Conservation (phyloP, 2,329 filamentous ascomycete genomes). For the Phialophora macrospora region DNA sequence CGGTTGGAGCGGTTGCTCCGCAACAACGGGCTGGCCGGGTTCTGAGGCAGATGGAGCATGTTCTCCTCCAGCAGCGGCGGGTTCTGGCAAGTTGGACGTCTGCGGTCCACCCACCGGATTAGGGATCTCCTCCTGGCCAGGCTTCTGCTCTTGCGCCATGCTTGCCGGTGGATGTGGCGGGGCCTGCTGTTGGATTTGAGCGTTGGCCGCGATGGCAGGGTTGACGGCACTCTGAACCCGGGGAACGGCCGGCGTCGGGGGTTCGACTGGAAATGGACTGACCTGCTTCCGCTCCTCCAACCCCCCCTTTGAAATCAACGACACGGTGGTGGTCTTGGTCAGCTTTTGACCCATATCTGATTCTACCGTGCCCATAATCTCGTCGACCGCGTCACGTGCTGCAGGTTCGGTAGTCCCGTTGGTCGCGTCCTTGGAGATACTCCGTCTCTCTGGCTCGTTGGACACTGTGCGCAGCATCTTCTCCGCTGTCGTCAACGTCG, state of each 20-base stretch:
- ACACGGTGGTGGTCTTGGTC: slow-evolving; percentile 66
- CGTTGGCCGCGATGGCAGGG: slow-evolving; percentile 7
- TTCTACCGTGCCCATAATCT: slow-evolving; percentile 77
- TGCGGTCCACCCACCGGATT: slow-evolving; percentile 10
- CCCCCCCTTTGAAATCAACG: slow-evolving; percentile 78
- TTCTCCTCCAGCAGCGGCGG: neutral
- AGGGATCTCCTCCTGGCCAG: slow-evolving; percentile 11
- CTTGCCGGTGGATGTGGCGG: slow-evolving; percentile 44
- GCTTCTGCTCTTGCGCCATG: slow-evolving; percentile 1
- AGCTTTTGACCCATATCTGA: slow-evolving; percentile 70
- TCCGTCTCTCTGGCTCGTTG: slow-evolving; percentile 46
- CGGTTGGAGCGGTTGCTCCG: slow-evolving; percentile 12
- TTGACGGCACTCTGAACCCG: slow-evolving; percentile 17
- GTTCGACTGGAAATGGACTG: slow-evolving; percentile 15
- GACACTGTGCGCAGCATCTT: slow-evolving; percentile 71
- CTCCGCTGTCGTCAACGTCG: slow-evolving; percentile 74
- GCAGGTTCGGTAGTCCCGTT: slow-evolving; percentile 23
- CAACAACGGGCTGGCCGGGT: neutral
- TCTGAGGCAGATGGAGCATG: slow-evolving; percentile 14
- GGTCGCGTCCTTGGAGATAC: slow-evolving; percentile 18
- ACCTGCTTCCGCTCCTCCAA: slow-evolving; percentile 60
- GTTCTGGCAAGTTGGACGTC: neutral
- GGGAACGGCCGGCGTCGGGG: slow-evolving; percentile 2
- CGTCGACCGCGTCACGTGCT: slow-evolving; percentile 59
- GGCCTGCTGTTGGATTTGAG: slow-evolving; percentile 29